Conservation (phyloP, 257 asterid species). For the Solanum paucissectum region DNA sequence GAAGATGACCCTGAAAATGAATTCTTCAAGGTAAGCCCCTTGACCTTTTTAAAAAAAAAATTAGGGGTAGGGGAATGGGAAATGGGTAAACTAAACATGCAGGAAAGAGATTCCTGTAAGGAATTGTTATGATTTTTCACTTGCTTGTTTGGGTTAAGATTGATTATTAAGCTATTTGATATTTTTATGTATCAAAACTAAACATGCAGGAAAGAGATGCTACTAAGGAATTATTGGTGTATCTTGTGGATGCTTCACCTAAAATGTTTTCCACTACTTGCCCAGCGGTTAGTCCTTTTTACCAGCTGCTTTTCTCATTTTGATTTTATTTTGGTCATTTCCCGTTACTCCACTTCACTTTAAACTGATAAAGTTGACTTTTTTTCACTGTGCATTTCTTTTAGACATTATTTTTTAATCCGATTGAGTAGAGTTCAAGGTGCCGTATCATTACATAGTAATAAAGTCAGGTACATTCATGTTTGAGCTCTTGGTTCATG, state of each 20-base stretch:
- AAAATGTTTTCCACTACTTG: conserved; percentile 64
- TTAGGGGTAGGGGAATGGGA: background rate
- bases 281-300: conserved; percentile 24
- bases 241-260: conserved; percentile 91
- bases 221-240: conserved; percentile 61
- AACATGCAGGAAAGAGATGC: conserved; percentile 53
- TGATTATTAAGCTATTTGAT: conserved; percentile 9
- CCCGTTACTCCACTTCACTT: background rate
- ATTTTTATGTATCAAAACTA: background rate
- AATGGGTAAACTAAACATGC: conserved; percentile 1
- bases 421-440: background rate
- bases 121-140: conserved; percentile 23
- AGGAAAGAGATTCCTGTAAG: conserved; percentile 26
- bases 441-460: background rate
- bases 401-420: background rate
- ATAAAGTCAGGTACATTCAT: background rate
- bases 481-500: background rate
- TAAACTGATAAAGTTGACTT: background rate
- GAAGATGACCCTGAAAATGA: conserved; percentile 64
- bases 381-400: background rate
- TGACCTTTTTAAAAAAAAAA: background rate
- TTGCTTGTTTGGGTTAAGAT: background rate
- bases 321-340: background rate
- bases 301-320: background rate
- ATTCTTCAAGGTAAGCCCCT: conserved; percentile 28